Base-by-base conservation (phyloP, 441 rosid genomes). In the Bruguiera hainesii region DNA sequence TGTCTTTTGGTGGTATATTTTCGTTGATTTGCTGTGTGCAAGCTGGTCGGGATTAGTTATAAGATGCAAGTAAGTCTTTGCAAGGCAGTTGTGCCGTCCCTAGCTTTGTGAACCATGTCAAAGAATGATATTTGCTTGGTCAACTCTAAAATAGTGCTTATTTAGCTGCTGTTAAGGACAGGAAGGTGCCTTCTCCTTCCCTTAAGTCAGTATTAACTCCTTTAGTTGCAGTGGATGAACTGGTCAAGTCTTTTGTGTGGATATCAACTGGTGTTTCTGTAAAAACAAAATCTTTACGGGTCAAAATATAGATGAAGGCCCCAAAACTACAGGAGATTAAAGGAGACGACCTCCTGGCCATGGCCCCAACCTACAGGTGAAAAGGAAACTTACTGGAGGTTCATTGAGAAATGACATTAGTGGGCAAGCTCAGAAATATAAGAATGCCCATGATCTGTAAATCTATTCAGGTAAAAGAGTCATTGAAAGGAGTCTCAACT, bases 11-110 rank as follows among this genome's bases (percentile, higher is more conserved):
- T 65, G 4, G 60, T 48, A n/a, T 53, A 26, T 61, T 20, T 11
- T 19, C 20, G 46, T 28, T 19, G 23, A 3, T 55, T 46, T 59
- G 60, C 63, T 65, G 50, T 76, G 70, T 79, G 65, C 15, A 60
- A 81, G 83, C 26, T 79, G 85, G 73, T 75, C 81, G 73, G 83
- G 81, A 29, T 60, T 64, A 57, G 65, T 48, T 73, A 64, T 79
- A 79, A 42, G 78, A 74, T 63, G 65, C 66, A 65, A 78, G 65
- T 63, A 18, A 50, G 58, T 60, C 63, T 23, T 49, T 63, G 21
- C 72, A 21, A 72, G 76, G 75, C 61, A 61, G 61, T 20, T 28
- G 65, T 71, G 69, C 71, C 19, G 31, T 71, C 71, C 60, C 64
- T 53, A 67, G 78, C 77, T 37, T 71, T 72, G 66, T 71, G 82